Base-by-base conservation (phyloP, 2,329 filamentous ascomycete species). In the Periconia macrospinosa region DNA sequence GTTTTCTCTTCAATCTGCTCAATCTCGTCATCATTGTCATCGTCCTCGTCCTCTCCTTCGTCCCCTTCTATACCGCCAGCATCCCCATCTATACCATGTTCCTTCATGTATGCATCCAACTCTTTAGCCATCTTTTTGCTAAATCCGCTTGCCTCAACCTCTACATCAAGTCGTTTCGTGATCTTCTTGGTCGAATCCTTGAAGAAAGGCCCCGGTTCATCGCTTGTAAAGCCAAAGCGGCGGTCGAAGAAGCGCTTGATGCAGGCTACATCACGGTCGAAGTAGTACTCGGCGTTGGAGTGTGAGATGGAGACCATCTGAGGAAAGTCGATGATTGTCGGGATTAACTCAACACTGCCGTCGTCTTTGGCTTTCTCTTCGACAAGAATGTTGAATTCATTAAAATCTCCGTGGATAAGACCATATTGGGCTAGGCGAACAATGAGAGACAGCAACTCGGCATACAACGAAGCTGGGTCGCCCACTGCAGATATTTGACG, bases 281-380 rank as follows among this genome's bases (percentile, higher is more conserved):
- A 99, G 76, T 99, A 97, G 84, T 92, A 95, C 70, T 96, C 89
- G 17, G 94, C 95, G 68, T 99, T 97, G 35, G 81, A 76, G 70
- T 99, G 94, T 63, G 96, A 91, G 71, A 96, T 91, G 1, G 93
- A 97, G 2, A 99, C 86, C 89, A 97, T 97, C 72, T 99, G 94
- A 0, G 94, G 94, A 69, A 99, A 99, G 77, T 99, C 95, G 66
- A 99, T 99, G 44, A 99, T 78, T 50, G 97, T 85, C 1, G 94
- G 94, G 7, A 85, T 86, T 23, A 96, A 78, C 33, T 74, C 81
- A 50, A 89, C 50, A 14, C 64, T 58, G 43, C 69, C 70, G 14
- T 70, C 65, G 23, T 53, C 57, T 17, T 65, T 59, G 6, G 60
- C 52, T 45, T 80, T 85, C 72, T 97, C 93, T 70, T 94, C 91